A percentile compares a stretch with the other conserved stretches of the same genome.
Conservation (phyloP, 2,329 filamentous ascomycete species). For the Xylaria multiplex region DNA sequence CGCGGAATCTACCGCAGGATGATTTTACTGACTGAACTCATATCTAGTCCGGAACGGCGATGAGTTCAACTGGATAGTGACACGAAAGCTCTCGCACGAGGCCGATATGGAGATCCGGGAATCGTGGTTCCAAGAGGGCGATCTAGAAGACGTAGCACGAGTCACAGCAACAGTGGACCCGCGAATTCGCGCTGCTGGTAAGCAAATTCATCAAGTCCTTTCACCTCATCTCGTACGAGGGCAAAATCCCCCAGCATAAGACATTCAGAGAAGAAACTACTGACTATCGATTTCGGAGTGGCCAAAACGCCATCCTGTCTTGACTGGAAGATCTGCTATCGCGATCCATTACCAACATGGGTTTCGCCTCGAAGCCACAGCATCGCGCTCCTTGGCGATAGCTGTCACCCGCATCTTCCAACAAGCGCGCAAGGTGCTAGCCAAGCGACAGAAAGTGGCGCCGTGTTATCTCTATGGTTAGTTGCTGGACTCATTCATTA, state of each 20-base stretch:
- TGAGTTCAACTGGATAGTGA: constrained; percentile 60
- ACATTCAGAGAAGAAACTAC: neutral
- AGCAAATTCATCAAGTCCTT: neutral
- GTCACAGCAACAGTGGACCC: constrained; percentile 54
- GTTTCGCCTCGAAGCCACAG: constrained; percentile 57
- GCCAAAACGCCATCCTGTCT: constrained; percentile 57
- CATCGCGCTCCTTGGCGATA: constrained; percentile 63
- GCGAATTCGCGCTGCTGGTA: constrained; percentile 54
- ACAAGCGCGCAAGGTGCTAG: constrained; percentile 64
- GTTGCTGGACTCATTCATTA: too few species aligned
- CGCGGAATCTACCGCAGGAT: neutral
- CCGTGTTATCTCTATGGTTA: constrained; percentile 54
- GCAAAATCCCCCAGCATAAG: neutral
- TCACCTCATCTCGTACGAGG: neutral
- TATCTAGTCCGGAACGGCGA: constrained; percentile 50
- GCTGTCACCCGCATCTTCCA: constrained; percentile 64
- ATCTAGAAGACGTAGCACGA: constrained; percentile 56
- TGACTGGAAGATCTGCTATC: constrained; percentile 66
- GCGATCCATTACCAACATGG: constrained; percentile 63
- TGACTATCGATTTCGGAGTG: constrained; percentile 43
- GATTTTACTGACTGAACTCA: neutral
- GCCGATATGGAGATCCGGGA: constrained; percentile 57
- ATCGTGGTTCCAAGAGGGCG: constrained; percentile 59
- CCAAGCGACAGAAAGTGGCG: constrained; percentile 64
- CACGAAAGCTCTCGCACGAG: constrained; percentile 55